Evolutionary conservation across 306 rosid species (phyloP).

Genomic region (Astragalus glycyphyllos): DNA sequence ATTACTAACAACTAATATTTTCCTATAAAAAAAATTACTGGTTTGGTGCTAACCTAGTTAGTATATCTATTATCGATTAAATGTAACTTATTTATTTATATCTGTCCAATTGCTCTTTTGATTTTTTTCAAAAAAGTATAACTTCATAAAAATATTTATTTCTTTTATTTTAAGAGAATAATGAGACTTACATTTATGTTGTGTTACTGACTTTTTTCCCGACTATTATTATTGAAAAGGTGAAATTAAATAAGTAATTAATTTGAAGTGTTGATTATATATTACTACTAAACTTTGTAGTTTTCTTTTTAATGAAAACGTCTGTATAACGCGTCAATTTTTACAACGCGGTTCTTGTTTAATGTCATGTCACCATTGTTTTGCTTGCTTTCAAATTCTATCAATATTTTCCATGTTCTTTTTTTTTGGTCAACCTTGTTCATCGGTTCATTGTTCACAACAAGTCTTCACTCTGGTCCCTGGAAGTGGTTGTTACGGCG

Average conservation of each 20-base stretch:
- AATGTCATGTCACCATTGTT: neutral
- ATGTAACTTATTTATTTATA: no score
- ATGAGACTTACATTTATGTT: neutral
- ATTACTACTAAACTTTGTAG: neutral
- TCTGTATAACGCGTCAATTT: conserved; percentile 1
- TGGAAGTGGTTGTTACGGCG: no score
- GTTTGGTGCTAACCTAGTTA: no score
- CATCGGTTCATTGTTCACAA: neutral
- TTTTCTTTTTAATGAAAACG: conserved; percentile 1
- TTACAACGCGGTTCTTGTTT: neutral
- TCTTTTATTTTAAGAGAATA: neutral
- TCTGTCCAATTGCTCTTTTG: no score
- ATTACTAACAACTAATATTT: no score
- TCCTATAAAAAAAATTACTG: no score
- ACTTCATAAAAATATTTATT: neutral
- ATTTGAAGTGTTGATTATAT: neutral
- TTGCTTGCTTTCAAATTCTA: neutral
- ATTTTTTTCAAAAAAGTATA: no score
- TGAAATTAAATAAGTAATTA: neutral
- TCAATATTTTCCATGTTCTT: no score
- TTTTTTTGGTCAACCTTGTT: neutral
- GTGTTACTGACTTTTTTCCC: neutral
- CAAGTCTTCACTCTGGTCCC: no score
- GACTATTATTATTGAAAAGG: neutral
- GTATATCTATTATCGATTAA: no score